These are phyloP conservation scores for Oemleria cerasiformis DNA, from an alignment of 306 rosid genomes.

Conservation along the genomic window DNA sequence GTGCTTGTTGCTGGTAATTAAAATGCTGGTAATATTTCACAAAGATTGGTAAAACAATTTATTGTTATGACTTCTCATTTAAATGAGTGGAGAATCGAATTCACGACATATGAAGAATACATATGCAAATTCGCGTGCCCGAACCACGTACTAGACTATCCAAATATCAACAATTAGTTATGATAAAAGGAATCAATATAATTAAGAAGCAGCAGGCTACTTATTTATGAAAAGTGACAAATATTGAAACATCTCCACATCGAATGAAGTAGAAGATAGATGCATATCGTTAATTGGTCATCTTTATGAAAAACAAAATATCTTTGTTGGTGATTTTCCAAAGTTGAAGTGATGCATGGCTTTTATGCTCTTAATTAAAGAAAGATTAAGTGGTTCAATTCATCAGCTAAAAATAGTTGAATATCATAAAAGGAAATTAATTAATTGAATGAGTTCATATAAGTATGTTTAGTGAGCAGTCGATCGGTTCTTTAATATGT, in stretches of 20 bases:
- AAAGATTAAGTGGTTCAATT: neutral
- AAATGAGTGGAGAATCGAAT: too few relatives aligned
- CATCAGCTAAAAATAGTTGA: too few relatives aligned
- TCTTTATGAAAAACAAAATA: conserved; percentile 3
- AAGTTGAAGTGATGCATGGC: conserved; percentile 13
- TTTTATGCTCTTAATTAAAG: conserved; percentile 11
- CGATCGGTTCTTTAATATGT: conserved; percentile 24
- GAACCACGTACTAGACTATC: neutral
- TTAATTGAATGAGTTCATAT: too few relatives aligned
- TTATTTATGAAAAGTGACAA: neutral
- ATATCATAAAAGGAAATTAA: too few relatives aligned
- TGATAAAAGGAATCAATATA: too few relatives aligned
- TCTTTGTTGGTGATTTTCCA: neutral
- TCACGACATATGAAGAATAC: neutral
- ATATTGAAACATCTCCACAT: neutral
- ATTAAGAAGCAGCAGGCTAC: too few relatives aligned
- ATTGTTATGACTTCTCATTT: too few relatives aligned
- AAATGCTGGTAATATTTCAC: too few relatives aligned
- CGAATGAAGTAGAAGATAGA: neutral
- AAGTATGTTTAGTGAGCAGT: neutral
- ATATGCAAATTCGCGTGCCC: neutral
- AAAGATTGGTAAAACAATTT: too few relatives aligned
- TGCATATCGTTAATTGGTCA: neutral
- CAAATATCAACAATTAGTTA: neutral
- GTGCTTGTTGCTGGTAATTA: too few relatives aligned